Evolutionary conservation across 805 yeast genomes (phyloP).

Genomic region (Saccharomycopsis amapae): DNA sequence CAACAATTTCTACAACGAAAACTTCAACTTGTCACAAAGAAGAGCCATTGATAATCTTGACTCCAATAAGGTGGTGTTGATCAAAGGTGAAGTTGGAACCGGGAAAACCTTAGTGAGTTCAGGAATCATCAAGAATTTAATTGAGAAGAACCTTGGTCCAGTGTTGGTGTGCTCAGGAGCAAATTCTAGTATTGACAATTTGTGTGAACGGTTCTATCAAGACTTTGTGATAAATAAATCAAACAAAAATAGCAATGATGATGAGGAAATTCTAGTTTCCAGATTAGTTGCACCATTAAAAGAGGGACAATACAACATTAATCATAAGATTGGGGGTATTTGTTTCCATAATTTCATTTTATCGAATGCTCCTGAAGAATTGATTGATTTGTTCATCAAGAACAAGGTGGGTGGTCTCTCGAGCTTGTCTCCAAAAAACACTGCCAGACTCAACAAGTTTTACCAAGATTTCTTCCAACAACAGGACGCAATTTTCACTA

Average conservation of each 20-base stretch:
- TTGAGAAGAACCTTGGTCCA: constrained; percentile 17
- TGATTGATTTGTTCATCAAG: constrained; percentile 19
- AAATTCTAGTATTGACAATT: constrained; percentile 19
- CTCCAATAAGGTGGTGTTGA: constrained; percentile 16
- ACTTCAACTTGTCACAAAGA: constrained; percentile 19
- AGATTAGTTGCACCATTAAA: constrained; percentile 20
- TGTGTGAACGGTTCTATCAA: constrained; percentile 14
- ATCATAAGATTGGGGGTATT: constrained; percentile 15
- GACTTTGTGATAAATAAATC: constrained; percentile 3
- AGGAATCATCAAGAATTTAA: constrained; percentile 18
- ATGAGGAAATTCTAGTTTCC: constrained; percentile 14
- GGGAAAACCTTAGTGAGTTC: constrained; percentile 20
- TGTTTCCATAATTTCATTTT: constrained; percentile 22
- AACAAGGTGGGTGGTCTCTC: constrained; percentile 9
- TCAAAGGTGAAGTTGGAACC: constrained; percentile 21
- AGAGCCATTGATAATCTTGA: constrained; percentile 21
- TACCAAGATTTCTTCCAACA: constrained; percentile 19
- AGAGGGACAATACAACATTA: constrained; percentile 19
- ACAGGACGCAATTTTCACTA: constrained; percentile 20
- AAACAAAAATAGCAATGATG: not conserved
- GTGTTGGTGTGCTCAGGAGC: constrained; percentile 21
- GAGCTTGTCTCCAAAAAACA: constrained; percentile 12
- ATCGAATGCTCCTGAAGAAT: constrained; percentile 19
- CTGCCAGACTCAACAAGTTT: constrained; percentile 15
- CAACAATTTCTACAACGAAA: constrained; percentile 6